Conservation (phyloP, 352 stramenopile genomes). For the Globisporangium abappressorium region DNA sequence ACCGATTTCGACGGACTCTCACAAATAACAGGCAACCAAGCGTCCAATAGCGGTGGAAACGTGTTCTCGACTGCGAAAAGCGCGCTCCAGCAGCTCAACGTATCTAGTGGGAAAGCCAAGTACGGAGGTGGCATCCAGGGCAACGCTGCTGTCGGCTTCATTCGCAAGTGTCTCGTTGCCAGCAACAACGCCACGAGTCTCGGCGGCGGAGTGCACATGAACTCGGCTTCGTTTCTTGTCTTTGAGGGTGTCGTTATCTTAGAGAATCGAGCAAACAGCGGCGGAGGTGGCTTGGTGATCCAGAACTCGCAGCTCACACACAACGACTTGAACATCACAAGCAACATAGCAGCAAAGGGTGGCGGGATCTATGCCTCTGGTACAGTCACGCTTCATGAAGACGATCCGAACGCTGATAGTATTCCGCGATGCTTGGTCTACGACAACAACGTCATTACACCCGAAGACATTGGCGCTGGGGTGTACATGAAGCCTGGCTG, state of each 20-base stretch:
- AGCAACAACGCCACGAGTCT: constrained; percentile 4
- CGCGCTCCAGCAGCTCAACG: constrained; percentile 5
- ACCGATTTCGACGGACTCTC: background rate
- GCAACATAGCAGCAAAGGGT: constrained; percentile 25
- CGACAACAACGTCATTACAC: background rate
- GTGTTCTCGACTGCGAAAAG: background rate
- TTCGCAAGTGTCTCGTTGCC: background rate
- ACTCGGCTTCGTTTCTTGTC: background rate
- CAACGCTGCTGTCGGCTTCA: background rate
- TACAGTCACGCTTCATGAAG: background rate
- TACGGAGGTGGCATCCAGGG: constrained; percentile 24
- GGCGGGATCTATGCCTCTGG: constrained; percentile 26
- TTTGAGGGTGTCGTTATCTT: constrained; percentile 2
- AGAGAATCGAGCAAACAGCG: constrained; percentile 5
- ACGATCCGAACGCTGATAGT: background rate
- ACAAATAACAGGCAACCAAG: constrained; percentile 6
- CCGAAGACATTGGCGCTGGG: constrained; percentile 20
- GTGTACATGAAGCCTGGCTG: constrained; percentile 25
- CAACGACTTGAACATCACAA: constrained; percentile 19
- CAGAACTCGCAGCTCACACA: constrained; percentile 23
- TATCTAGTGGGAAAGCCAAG: constrained; percentile 2
- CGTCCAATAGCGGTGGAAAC: constrained; percentile 15
- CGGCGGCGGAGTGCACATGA: constrained; percentile 13
- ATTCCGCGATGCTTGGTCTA: background rate
- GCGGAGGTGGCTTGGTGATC: constrained; percentile 28